Conservation (phyloP, 2,329 filamentous ascomycete species). For the Monilinia fructicola region DNA sequence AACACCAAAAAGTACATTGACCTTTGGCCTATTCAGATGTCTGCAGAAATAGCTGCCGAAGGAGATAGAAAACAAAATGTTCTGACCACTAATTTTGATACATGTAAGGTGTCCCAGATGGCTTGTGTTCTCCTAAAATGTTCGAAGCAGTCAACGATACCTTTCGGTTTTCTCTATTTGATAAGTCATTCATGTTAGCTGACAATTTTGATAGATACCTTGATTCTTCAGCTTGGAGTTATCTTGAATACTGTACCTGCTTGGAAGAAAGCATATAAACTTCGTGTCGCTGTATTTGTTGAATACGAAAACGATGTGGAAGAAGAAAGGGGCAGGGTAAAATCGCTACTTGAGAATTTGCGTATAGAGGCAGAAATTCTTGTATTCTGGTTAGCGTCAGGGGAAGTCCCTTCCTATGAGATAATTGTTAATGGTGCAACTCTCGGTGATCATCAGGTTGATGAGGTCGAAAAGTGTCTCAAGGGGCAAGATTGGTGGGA, state of each 20-base stretch:
- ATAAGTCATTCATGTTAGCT: constrained; percentile 13
- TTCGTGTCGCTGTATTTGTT: constrained; percentile 83
- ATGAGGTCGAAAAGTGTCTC: constrained; percentile 64
- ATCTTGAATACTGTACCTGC: constrained; percentile 78
- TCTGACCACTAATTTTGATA: constrained; percentile 87
- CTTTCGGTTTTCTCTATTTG: neutral
- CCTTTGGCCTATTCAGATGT: constrained; percentile 93
- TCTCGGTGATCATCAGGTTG: constrained; percentile 54
- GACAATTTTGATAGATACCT: constrained; percentile 55
- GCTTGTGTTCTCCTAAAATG: too few species aligned
- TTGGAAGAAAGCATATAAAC: constrained; percentile 70
- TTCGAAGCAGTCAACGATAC: neutral
- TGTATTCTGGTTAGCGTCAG: constrained; percentile 80
- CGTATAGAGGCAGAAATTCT: constrained; percentile 76
- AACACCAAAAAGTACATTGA: constrained; percentile 78
- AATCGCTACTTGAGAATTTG: constrained; percentile 73
- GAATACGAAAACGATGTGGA: constrained; percentile 83
- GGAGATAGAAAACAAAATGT: constrained; percentile 63
- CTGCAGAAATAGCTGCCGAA: constrained; percentile 71
- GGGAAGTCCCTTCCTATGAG: constrained; percentile 70
- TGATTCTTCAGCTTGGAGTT: constrained; percentile 84
- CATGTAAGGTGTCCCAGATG: constrained; percentile 55
- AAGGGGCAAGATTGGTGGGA: constrained; percentile 81
- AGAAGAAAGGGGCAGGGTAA: constrained; percentile 72
- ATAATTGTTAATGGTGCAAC: constrained; percentile 71